These are phyloP conservation scores for Helicostylum pulchrum DNA, from an alignment of 192 early-diverging fungal genomes.

Conservation along the genomic window DNA sequence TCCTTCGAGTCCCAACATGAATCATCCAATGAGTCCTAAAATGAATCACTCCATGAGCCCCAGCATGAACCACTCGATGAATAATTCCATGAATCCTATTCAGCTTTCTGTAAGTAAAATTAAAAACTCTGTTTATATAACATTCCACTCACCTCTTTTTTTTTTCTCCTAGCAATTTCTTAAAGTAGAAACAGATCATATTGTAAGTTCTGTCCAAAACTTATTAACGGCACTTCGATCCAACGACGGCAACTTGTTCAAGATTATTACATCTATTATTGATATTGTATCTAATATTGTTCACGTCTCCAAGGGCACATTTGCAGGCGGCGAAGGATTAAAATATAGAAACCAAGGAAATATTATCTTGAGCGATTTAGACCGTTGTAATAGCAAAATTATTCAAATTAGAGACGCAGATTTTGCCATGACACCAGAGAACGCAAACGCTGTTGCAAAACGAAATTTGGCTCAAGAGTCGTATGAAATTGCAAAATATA, in stretches of 20 bases:
- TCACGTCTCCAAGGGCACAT: constrained; percentile 43
- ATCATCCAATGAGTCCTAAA: neutral
- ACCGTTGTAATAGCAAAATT: constrained; percentile 48
- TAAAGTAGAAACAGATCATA: constrained; percentile 66
- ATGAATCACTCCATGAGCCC: constrained; percentile 14
- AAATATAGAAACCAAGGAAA: constrained; percentile 40
- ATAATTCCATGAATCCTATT: neutral
- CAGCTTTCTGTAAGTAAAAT: constrained; percentile 3
- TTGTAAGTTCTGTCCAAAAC: constrained; percentile 73
- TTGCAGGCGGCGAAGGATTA: constrained; percentile 34
- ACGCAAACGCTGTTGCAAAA: constrained; percentile 66
- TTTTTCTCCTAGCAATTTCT: constrained; percentile 51
- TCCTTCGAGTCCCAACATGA: neutral
- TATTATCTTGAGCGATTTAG: constrained; percentile 54
- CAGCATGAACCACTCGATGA: too few relatives aligned
- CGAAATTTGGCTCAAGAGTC: constrained; percentile 77
- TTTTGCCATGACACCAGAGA: constrained; percentile 41
- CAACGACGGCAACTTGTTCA: constrained; percentile 34
- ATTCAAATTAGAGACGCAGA: constrained; percentile 54
- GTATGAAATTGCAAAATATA: constrained; percentile 89
- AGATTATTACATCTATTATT: constrained; percentile 29
- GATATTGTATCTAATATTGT: constrained; percentile 50
- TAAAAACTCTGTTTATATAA: constrained; percentile 39
- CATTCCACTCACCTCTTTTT: neutral
- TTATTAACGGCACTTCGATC: constrained; percentile 59